Percentiles rank a stretch among this genome's conserved stretches.
Evolutionary conservation across 1,284 basidiomycete species (phyloP).

Genomic region (Wolfiporia cocos): DNA sequence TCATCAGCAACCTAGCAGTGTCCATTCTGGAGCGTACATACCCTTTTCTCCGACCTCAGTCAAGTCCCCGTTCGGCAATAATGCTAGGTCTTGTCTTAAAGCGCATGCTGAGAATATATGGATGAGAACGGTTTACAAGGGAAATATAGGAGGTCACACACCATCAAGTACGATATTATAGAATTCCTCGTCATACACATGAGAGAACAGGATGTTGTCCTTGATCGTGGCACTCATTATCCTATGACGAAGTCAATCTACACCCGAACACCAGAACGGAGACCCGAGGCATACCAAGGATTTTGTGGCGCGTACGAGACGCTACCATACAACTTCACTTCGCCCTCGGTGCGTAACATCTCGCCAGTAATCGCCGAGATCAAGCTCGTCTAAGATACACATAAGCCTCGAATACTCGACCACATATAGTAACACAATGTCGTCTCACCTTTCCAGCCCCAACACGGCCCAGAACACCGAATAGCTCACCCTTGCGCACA

Average conservation of each 20-base stretch:
- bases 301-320: constrained; percentile 90
- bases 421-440: too few relatives aligned
- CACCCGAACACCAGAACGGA: neutral
- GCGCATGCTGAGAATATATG: constrained; percentile 63
- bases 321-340: constrained; percentile 64
- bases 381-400: constrained; percentile 49
- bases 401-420: neutral
- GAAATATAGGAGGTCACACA: constrained; percentile 17
- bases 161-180: constrained; percentile 75
- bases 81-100: constrained; percentile 71
- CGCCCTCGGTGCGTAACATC: constrained; percentile 76
- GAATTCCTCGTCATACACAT: constrained; percentile 78
- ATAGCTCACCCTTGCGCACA: constrained; percentile 81
- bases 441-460: constrained; percentile 88
- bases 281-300: constrained; percentile 57
- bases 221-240: constrained; percentile 79
- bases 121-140: neutral
- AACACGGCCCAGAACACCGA: constrained; percentile 85
- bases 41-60: constrained; percentile 78
- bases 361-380: constrained; percentile 82
- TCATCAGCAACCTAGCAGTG: too few relatives aligned
- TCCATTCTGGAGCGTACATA: too few relatives aligned
- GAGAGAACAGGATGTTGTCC: constrained; percentile 89
- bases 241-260: constrained; percentile 33
- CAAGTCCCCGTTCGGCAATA: constrained; percentile 68